These are phyloP conservation scores for Pascua sp. DNA, from an alignment of 1,284 basidiomycete genomes.

Conservation along the genomic window DNA sequence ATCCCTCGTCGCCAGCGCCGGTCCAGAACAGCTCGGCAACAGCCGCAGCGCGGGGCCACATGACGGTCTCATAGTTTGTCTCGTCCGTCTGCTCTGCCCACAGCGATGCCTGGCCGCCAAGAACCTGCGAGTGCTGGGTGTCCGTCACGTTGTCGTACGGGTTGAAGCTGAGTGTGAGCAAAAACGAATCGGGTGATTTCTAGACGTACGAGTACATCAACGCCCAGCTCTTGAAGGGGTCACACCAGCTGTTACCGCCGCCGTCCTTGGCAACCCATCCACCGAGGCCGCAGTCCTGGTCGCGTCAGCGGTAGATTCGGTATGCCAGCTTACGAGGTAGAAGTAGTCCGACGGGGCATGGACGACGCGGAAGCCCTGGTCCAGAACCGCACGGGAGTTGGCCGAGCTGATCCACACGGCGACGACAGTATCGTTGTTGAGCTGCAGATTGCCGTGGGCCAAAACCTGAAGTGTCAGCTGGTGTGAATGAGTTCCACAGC, in stretches of 20 bases:
- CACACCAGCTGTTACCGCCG: conserved; percentile 66
- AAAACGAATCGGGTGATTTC: too few relatives aligned
- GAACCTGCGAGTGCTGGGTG: conserved; percentile 56
- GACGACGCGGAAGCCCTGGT: conserved; percentile 61
- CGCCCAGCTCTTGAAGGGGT: conserved; percentile 73
- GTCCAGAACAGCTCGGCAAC: conserved; percentile 81
- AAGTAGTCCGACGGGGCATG: conserved; percentile 70
- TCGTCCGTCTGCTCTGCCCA: conserved; percentile 75
- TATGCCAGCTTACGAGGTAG: conserved; percentile 58
- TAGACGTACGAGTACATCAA: conserved; percentile 49
- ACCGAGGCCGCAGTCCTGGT: too few relatives aligned
- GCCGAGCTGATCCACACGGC: conserved; percentile 67
- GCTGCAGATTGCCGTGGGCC: too few relatives aligned
- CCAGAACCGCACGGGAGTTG: conserved; percentile 52
- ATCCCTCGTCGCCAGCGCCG: conserved; percentile 51
- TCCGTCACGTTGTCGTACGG: conserved; percentile 60
- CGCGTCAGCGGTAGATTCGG: too few relatives aligned
- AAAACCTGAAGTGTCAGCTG: too few relatives aligned
- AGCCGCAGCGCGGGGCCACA: conserved; percentile 75
- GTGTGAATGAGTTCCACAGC: conserved; percentile 22
- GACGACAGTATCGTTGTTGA: conserved; percentile 66
- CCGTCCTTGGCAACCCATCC: not conserved
- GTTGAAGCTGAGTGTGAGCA: conserved; percentile 54
- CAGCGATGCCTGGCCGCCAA: conserved; percentile 65
- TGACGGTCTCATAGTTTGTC: conserved; percentile 65